Evolutionary conservation across 352 stramenopile species (phyloP), one percentile per base, ranked within the genome.

Genomic region (Phytopythium litorale): DNA sequence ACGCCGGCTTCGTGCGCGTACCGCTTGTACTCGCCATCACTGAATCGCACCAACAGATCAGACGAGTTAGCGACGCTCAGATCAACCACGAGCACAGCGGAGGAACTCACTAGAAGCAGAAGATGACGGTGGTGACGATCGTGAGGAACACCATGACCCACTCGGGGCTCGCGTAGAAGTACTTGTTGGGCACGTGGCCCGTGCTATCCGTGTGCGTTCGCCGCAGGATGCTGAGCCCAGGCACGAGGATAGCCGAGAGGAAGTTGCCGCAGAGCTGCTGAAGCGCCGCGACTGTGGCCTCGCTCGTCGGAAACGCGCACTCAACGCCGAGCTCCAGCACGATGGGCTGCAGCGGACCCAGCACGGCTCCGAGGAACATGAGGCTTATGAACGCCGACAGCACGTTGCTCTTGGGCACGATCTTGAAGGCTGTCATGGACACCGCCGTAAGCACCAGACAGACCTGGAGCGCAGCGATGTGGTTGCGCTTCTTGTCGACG

Each of bases 241-340:
- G 83, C 13, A 92, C 80, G 0, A 84, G 21, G 37, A 88, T 71
- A 9, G 80, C 83, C 28, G 81, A 91, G 2, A 92, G 56, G 25
- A 91, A 87, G 58, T 92, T 92, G 12, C 83, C 83, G 62, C 79
- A 91, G 51, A 92, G 79, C 43, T 92, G 83, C 43, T 91, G 81
- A 1, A 92, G 69, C 21, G 83, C 83, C 21, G 83, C 83, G 48
- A 92, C 83, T 0, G 83, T 91, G 7, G 83, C 79, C 53, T 90
- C 83, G 46, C 81, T 92, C 4, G 83, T 92, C 11, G 83, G 83
- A 50, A 85, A 88, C 4, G 83, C 72, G 23, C 83, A 92, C 50
- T 92, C 83, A 15, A 91, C 83, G 16, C 81, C 81, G 0, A 92
- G 64, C 40, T 92, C 81, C 5, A 92, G 66, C 19, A 82, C 78